Conservation (phyloP, 129 eudicot genomes). For the Sambucus nigra region DNA sequence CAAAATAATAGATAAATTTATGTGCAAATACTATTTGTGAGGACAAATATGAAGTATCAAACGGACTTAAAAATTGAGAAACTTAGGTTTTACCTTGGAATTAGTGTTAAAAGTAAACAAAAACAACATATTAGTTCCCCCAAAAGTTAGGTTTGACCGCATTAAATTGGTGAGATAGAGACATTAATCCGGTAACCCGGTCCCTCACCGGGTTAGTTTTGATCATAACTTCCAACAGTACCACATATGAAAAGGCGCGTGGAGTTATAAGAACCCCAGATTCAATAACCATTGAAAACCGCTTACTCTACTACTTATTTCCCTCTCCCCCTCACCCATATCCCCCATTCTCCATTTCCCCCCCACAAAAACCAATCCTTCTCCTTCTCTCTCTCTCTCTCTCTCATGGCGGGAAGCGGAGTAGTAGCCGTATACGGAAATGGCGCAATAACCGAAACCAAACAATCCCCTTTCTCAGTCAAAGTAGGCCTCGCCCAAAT, state of each 20-base stretch:
- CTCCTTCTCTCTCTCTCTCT: conserved; percentile 5
- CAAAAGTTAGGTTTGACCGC: too few species aligned
- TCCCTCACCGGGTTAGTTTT: too few species aligned
- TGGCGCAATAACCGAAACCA: conserved; percentile 34
- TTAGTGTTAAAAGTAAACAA: too few species aligned
- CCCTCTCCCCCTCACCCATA: background rate
- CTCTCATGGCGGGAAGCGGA: conserved; percentile 33
- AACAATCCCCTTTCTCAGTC: conserved; percentile 32
- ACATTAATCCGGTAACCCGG: too few species aligned
- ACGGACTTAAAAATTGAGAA: too few species aligned
- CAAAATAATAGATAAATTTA: too few species aligned
- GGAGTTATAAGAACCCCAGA: background rate
- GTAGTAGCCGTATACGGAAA: conserved; percentile 44
- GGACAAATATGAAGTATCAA: too few species aligned
- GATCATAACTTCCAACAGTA: too few species aligned
- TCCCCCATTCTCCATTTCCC: conserved; percentile 3
- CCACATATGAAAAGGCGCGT: background rate
- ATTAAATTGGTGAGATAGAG: too few species aligned
- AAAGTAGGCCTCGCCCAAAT: conserved; percentile 42
- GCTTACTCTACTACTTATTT: conserved; percentile 3
- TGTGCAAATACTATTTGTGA: too few species aligned
- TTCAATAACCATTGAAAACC: background rate
- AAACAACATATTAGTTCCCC: too few species aligned
- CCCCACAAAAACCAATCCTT: background rate
- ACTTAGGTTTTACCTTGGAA: too few species aligned